Base-by-base conservation (phyloP, 768 basidiomycete genomes). In the Suillus occidentalis region DNA sequence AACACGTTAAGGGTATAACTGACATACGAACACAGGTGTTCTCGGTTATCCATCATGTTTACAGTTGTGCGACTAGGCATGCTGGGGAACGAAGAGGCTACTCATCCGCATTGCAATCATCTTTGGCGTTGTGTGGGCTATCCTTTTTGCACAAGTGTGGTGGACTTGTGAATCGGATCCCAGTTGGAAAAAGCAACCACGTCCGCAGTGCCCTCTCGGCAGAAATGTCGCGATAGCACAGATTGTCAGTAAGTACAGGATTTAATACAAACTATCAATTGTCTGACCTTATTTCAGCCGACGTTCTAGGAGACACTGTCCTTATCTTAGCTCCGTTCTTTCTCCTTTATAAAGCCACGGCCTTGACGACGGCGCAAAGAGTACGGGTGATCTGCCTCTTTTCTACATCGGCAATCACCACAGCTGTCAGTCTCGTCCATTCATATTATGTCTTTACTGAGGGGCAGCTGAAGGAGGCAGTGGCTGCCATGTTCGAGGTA, bases 201-300 rank as follows among this genome's bases (percentile, higher is more conserved):
- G 28, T 34, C 52, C 52, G 18, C 52, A 53, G 52, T 53, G 52
- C 52, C 16, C 28, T 18, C 52, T 53, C 18, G 52, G 52, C 52
- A 53, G 52, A 31, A 18, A 53, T 31, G 52, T 53, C 9, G 52
- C 52, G 9, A 31, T 53, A 53, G 28, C 52, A 18, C 52, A 53
- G 52, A 53, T 53, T 18, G 52, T 53, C 28, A 53, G 52, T 53
- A 18, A 4, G 52, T 53, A 6, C 16, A 31, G 16, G 1, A 18
- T 18, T 31, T 10, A 31, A 34, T 53, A 31, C 9, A 18, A 53
- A 18, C 18, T 9, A 10, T 53, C 1, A 1, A 9, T 53, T 28
- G 28, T 53, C 28, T 53, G 52, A 53, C 71, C 36, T 61, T 55
- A 2, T 60, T 67, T 31, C 52, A 53, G 52, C 52, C 16, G 52